Evolutionary conservation across 2,329 filamentous ascomycete species (phyloP), one percentile per base, ranked within the genome.

Genomic region (Exophiala viscosa): DNA sequence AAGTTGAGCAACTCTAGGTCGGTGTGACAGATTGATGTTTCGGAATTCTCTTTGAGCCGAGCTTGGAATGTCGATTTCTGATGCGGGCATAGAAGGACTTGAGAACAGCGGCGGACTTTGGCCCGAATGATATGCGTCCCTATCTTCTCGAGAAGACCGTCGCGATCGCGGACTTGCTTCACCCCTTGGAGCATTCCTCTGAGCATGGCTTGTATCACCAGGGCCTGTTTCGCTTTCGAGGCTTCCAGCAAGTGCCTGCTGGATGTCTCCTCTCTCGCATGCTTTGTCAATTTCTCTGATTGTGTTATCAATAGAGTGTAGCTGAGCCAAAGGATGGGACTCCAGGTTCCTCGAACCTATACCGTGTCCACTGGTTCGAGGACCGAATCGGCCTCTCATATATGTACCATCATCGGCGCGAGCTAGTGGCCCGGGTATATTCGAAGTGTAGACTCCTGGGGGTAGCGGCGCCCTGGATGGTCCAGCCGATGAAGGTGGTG

Each of bases 291-390:
- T 57, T 10, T 54, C 50, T 10, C 46, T 31, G 2, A 58, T 44
- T 34, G 48, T 40, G 6, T 57, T 50, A 23, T 54, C 48, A 18
- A 60, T 52, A 10, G 32, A 32, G 17, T 28, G 48, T 11, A 35
- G 14, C 9, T 52, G 48, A 14, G 49, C 48, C 36, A 62, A 17
- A 13, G 60, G 60, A 39, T 61, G 60, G 13, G 31, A 38, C n/a
- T 57, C 48, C 13, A 62, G 46, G 13, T 41, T 13, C 15, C 63
- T 40, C 60, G 48, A 44, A 54, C 68, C 62, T 14, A 67, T 62
- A 9, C 70, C 70, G 62, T 75, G 72, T 0, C 68, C 70, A 55
- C 72, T 74, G 34, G 69, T 65, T 42, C 72, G 64, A 44, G 65
- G 60, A 1, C 68, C 69, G 32, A 73, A 74, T 28, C 69, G 65